These are phyloP conservation scores for Ophiostoma novo-ulmi DNA, from an alignment of 2,329 filamentous ascomycete genomes.

Conservation along the genomic window DNA sequence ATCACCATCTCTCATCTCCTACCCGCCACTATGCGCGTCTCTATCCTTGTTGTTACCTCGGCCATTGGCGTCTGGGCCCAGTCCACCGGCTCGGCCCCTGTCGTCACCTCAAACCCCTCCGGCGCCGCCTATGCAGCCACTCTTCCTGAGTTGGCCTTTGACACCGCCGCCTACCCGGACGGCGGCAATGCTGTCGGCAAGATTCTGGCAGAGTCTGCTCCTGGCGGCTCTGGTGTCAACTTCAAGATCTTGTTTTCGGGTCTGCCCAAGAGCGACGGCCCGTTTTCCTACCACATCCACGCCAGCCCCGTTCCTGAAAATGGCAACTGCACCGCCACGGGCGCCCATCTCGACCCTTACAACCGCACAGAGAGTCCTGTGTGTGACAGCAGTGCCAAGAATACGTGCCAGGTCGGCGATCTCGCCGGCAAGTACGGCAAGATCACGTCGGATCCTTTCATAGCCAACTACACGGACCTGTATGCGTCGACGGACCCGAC, in stretches of 20 bases:
- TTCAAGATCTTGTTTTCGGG: slow-evolving; percentile 34
- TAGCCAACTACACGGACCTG: slow-evolving; percentile 49
- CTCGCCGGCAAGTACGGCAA: slow-evolving; percentile 68
- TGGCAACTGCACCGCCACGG: slow-evolving; percentile 67
- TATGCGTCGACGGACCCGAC: slow-evolving; percentile 52
- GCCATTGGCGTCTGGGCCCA: slow-evolving; percentile 19
- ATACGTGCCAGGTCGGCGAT: slow-evolving; percentile 71
- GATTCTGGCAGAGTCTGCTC: slow-evolving; percentile 31
- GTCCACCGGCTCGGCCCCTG: slow-evolving; percentile 19
- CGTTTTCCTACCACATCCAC: slow-evolving; percentile 64
- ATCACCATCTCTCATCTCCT: not conserved
- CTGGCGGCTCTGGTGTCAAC: slow-evolving; percentile 33
- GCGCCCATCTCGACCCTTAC: slow-evolving; percentile 67
- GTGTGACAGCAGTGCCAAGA: slow-evolving; percentile 54
- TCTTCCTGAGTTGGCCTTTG: slow-evolving; percentile 51
- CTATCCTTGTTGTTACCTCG: slow-evolving; percentile 16
- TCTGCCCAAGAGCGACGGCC: slow-evolving; percentile 34
- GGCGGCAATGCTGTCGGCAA: slow-evolving; percentile 48
- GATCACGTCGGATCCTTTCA: slow-evolving; percentile 49
- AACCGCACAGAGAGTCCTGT: slow-evolving; percentile 55
- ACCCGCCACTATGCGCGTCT: slow-evolving; percentile 23
- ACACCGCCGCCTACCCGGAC: slow-evolving; percentile 41
- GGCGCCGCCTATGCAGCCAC: slow-evolving; percentile 51
- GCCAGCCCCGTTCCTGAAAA: slow-evolving; percentile 54
- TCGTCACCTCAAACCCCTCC: slow-evolving; percentile 51